Conservation (phyloP, 2,329 filamentous ascomycete species). For the Scytalidium lignicola region DNA sequence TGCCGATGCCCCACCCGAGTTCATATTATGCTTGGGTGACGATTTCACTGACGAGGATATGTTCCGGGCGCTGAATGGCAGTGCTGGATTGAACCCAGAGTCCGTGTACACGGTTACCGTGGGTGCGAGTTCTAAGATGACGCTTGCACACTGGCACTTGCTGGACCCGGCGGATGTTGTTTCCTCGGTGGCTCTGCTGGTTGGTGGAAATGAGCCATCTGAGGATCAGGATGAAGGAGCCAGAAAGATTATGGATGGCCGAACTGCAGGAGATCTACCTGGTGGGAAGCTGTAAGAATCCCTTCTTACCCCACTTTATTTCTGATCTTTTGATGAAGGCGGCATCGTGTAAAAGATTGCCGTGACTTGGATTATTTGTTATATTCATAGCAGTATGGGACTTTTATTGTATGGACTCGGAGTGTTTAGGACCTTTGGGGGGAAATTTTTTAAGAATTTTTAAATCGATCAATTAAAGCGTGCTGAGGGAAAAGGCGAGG, state of each 20-base stretch:
- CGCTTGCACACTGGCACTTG: slow-evolving; percentile 83
- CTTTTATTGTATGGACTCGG: no score
- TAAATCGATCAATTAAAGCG: no score
- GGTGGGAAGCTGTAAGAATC: slow-evolving; percentile 6
- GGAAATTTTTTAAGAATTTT: no score
- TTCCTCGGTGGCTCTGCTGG: slow-evolving; percentile 54
- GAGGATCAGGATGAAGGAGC: slow-evolving; percentile 21
- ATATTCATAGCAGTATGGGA: no score
- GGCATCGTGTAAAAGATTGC: no score
- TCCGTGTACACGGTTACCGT: slow-evolving; percentile 89
- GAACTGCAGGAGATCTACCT: slow-evolving; percentile 18
- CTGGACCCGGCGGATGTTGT: slow-evolving; percentile 87
- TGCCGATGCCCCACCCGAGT: slow-evolving; percentile 60
- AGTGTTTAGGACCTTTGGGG: no score
- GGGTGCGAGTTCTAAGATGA: slow-evolving; percentile 86
- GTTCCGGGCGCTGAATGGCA: slow-evolving; percentile 75
- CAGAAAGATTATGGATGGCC: slow-evolving; percentile 22
- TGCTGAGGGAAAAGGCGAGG: no score
- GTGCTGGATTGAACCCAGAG: slow-evolving; percentile 48
- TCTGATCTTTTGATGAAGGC: neutral
- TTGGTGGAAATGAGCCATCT: slow-evolving; percentile 17
- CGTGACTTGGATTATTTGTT: no score
- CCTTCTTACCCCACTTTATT: neutral
- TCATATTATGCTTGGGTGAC: slow-evolving; percentile 87
- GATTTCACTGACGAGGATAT: slow-evolving; percentile 97